Conservation (phyloP, 2,329 filamentous ascomycete species). For the Thelonectria discophora region DNA sequence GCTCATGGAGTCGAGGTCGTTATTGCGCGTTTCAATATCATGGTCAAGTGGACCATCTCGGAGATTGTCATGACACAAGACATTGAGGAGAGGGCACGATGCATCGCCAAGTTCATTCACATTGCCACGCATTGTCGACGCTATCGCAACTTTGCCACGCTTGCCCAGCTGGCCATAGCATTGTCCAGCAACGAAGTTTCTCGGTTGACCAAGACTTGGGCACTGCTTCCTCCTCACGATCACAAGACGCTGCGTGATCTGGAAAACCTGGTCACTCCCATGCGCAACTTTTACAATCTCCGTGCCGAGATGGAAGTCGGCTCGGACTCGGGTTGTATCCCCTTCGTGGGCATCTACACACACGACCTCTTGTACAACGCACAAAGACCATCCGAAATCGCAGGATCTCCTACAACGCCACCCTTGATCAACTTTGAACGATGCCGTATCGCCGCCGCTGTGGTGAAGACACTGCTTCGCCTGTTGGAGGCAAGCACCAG, state of each 20-base stretch:
- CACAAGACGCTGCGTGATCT: slow-evolving; percentile 72
- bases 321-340: slow-evolving; percentile 77
- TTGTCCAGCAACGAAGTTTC: slow-evolving; percentile 77
- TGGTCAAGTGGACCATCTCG: slow-evolving; percentile 87
- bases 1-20: slow-evolving; percentile 83
- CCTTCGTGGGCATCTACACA: slow-evolving; percentile 85
- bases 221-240: slow-evolving; percentile 71
- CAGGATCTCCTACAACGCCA: slow-evolving; percentile 70
- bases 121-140: slow-evolving; percentile 79
- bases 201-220: slow-evolving; percentile 76
- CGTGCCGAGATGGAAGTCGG: slow-evolving; percentile 80
- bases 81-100: slow-evolving; percentile 76
- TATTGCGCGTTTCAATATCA: slow-evolving; percentile 86
- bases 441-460: slow-evolving; percentile 76
- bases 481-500: slow-evolving; percentile 81
- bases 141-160: slow-evolving; percentile 84
- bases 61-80: slow-evolving; percentile 79
- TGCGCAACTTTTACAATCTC: slow-evolving; percentile 79
- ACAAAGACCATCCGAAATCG: slow-evolving; percentile 79
- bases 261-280: slow-evolving; percentile 77
- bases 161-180: slow-evolving; percentile 82
- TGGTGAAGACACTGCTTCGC: slow-evolving; percentile 81
- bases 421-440: slow-evolving; percentile 85
- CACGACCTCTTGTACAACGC: slow-evolving; percentile 85
- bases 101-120: slow-evolving; percentile 83